Evolutionary conservation across 2,329 filamentous ascomycete species (phyloP).

Genomic region (Hypoxylon sp.): DNA sequence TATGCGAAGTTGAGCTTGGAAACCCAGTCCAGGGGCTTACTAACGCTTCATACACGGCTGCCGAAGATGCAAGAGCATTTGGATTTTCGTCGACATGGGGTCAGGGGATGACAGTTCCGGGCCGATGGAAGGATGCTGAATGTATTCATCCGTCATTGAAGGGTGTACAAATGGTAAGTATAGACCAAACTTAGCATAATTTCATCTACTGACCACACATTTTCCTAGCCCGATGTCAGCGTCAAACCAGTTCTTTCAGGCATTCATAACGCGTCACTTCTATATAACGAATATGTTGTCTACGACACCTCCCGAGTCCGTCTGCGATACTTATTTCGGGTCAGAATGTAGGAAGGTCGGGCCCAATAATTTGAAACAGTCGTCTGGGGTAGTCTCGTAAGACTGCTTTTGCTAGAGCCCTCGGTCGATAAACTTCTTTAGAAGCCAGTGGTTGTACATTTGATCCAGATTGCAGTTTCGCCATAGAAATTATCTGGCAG

Average conservation of each 20-base stretch:
- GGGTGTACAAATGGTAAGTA: conserved; percentile 78
- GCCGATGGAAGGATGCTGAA: conserved; percentile 81
- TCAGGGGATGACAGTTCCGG: conserved; percentile 74
- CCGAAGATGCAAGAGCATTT: conserved; percentile 70
- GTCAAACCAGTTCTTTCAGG: conserved; percentile 65
- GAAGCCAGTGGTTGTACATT: background rate
- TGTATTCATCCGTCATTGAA: conserved; percentile 74
- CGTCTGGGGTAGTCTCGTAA: background rate
- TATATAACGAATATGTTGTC: conserved; percentile 82
- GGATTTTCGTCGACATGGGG: conserved; percentile 80
- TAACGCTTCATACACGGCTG: conserved; percentile 73
- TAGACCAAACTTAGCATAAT: background rate
- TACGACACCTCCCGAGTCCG: conserved; percentile 80
- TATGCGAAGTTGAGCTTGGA: conserved; percentile 89
- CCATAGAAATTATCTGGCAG: background rate
- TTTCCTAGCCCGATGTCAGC: conserved; percentile 64
- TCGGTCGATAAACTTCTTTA: background rate
- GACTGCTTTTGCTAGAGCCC: background rate
- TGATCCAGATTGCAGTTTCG: background rate
- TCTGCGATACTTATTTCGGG: conserved; percentile 77
- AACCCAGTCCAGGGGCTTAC: conserved; percentile 78
- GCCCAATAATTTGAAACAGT: background rate
- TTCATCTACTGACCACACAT: conserved; percentile 24
- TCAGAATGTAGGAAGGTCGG: conserved; percentile 63
- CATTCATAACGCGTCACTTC: conserved; percentile 63